Percentiles rank a stretch among this genome's conserved stretches.
Evolutionary conservation across 768 basidiomycete genomes (phyloP).

Genomic region (Boletus patriciae): DNA sequence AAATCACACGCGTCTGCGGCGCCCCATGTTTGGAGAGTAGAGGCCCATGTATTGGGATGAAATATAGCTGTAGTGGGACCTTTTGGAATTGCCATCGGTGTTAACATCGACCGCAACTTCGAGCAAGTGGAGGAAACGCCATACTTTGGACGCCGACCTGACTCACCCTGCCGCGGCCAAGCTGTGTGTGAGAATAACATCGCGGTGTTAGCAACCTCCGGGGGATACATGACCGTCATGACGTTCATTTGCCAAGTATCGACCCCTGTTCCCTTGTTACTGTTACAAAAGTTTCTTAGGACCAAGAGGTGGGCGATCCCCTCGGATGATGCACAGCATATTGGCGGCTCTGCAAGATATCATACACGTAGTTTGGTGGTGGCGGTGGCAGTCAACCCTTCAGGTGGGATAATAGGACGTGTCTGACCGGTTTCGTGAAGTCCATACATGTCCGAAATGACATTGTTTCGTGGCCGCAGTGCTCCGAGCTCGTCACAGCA

Average conservation of each 20-base stretch:
- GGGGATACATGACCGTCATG: background rate
- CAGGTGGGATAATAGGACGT: background rate
- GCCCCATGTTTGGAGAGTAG: slow-evolving; percentile 21
- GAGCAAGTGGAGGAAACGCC: slow-evolving; percentile 23
- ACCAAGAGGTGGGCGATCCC: background rate
- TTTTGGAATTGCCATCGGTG: slow-evolving; percentile 22
- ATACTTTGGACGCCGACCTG: slow-evolving; percentile 28
- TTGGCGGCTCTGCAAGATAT: background rate
- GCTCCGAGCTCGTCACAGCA: background rate
- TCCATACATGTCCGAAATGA: background rate
- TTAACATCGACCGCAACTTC: slow-evolving; percentile 18
- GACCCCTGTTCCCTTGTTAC: background rate
- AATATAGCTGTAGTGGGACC: slow-evolving; percentile 18
- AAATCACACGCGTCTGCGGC: slow-evolving; percentile 3
- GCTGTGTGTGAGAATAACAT: slow-evolving; percentile 32
- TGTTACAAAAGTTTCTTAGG: background rate
- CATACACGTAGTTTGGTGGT: background rate
- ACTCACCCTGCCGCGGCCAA: slow-evolving; percentile 26
- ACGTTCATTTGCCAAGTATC: background rate
- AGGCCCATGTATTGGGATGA: slow-evolving; percentile 4
- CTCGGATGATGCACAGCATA: slow-evolving; percentile 10
- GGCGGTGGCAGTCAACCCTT: slow-evolving; percentile 2
- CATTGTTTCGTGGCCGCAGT: background rate
- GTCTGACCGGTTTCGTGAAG: background rate
- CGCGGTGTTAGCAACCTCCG: slow-evolving; percentile 13